Conservation (phyloP, 164 flowering plant genomes). For the Magnolia kwangsiensis region DNA sequence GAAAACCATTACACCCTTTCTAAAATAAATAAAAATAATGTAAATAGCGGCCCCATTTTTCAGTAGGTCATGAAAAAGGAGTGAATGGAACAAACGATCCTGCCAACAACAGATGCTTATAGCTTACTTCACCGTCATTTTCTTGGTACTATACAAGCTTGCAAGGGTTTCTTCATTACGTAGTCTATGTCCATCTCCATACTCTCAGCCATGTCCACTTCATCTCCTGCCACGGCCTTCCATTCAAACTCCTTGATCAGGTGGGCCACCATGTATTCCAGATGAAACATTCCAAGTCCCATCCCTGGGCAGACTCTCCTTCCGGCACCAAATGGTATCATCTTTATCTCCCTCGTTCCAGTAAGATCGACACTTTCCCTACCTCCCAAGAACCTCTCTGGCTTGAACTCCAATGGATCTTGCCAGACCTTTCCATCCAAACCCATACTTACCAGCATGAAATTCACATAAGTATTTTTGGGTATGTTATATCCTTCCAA, state of each 20-base stretch:
- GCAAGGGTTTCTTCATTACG: constrained; percentile 5
- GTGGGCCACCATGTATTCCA: neutral
- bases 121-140: neutral
- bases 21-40: no score
- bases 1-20: no score
- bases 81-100: no score
- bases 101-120: no score
- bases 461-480: neutral
- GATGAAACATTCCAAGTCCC: neutral
- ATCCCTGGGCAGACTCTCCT: neutral
- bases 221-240: neutral
- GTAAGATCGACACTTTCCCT: neutral
- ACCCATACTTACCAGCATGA: constrained; percentile 14
- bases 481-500: no score
- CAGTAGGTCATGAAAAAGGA: no score
- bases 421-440: constrained; percentile 4
- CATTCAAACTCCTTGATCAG: constrained; percentile 1
- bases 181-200: neutral
- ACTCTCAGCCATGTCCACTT: constrained; percentile 1
- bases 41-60: no score
- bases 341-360: neutral
- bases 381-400: constrained; percentile 5
- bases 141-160: neutral
- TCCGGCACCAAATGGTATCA: neutral
- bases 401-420: neutral